Evolutionary conservation across 371 early-diverging fungal genomes (phyloP), one percentile per base, ranked within the genome.

Genomic region (Rhizomucor miehei): DNA sequence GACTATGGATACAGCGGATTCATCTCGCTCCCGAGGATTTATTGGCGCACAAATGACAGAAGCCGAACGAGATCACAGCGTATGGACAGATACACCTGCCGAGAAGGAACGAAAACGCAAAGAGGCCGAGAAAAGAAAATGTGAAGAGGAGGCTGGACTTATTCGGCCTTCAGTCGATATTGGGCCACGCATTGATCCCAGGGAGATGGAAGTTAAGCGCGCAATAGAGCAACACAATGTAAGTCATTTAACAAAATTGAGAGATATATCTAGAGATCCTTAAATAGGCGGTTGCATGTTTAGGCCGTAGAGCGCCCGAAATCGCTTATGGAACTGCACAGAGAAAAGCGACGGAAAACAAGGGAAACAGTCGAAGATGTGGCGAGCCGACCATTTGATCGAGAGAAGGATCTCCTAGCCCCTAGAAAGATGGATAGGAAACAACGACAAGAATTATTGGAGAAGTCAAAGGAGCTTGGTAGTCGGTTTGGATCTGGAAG

Each of bases 71-170:
- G 84, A 86, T 48, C 72, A 67, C 11, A 73, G 69, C 13, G 60
- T 67, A 9, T 86, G 87, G 87, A 84, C 82, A 6, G 82, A 82
- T 39, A 81, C 85, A 6, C 87, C 87, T 0, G 79, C 80, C 6
- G 82, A 86, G 21, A 73, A 67, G 25, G 67, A 77, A 52, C 63
- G 65, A 9, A 64, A 71, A 46, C 56, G 56, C 14, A 46, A 47
- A 52, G 39, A 36, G 53, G 35, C 19, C 47, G 20, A 13, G 17
- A 41, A 52, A 44, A 21, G 53, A n/a, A 56, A 49, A 23, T 14
- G 34, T 9, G 44, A 25, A n/a, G 37, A 47, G 19, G 50, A 49
- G 37, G 40, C 44, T 34, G 20, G 13, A 21, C 23, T 23, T 25
- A 34, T 36, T 20, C 45, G 43, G 2, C 38, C 45, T n/a, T n/a